Evolutionary conservation across 257 asterid species (phyloP).

Genomic region (Salvia rosmarinus): DNA sequence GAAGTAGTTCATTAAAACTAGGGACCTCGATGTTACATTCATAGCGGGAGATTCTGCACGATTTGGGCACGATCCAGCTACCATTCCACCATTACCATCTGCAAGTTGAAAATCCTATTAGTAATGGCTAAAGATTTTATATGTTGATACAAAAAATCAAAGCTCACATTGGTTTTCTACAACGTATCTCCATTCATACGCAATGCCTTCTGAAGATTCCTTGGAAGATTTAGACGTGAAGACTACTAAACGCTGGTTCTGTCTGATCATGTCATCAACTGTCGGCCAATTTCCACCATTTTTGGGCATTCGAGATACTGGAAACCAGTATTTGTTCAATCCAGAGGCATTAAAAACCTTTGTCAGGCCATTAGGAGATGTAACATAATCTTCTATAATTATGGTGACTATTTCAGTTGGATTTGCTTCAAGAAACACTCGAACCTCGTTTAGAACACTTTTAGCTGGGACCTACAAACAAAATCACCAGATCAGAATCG

Average conservation of each 20-base stretch:
- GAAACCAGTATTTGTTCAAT: slow-evolving; percentile 75
- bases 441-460: slow-evolving; percentile 77
- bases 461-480: slow-evolving; percentile 74
- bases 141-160: background rate
- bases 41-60: slow-evolving; percentile 80
- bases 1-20: slow-evolving; percentile 85
- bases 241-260: slow-evolving; percentile 85
- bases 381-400: slow-evolving; percentile 83
- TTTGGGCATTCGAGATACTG: slow-evolving; percentile 80
- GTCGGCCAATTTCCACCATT: slow-evolving; percentile 88
- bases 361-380: slow-evolving; percentile 71
- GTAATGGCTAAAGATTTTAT: slow-evolving; percentile 16
- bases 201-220: slow-evolving; percentile 86
- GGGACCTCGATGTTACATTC: slow-evolving; percentile 72
- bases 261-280: slow-evolving; percentile 77
- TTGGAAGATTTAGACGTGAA: slow-evolving; percentile 83
- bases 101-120: slow-evolving; percentile 37
- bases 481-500: slow-evolving; percentile 35
- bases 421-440: slow-evolving; percentile 72
- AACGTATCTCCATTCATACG: slow-evolving; percentile 80
- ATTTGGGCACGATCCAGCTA: slow-evolving; percentile 73
- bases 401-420: slow-evolving; percentile 89
- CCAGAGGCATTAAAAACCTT: slow-evolving; percentile 77
- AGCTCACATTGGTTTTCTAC: slow-evolving; percentile 91
- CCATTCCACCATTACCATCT: slow-evolving; percentile 92